Evolutionary conservation across 441 rosid species (phyloP).

Genomic region (Adansonia gregorii): DNA sequence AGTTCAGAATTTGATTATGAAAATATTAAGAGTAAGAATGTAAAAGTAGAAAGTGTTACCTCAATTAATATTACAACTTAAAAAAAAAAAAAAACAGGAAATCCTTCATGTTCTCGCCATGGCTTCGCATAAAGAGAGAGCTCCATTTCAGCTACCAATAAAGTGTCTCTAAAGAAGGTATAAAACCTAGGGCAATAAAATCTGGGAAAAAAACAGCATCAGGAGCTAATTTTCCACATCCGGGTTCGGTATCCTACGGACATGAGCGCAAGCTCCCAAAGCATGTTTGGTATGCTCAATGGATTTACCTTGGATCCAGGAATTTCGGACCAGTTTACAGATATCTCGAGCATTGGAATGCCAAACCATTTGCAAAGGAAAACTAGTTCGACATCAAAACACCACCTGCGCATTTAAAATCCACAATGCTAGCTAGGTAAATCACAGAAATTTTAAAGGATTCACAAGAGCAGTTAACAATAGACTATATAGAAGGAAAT

Average conservation of each 20-base stretch:
- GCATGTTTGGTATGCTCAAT: slow-evolving; percentile 54
- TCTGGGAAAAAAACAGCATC: slow-evolving; percentile 26
- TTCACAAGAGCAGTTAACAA: background rate
- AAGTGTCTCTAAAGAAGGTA: background rate
- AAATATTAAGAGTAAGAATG: background rate
- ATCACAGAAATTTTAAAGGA: background rate
- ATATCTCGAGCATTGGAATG: slow-evolving; percentile 78
- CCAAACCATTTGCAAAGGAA: slow-evolving; percentile 79
- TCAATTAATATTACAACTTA: background rate
- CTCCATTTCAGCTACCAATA: background rate
- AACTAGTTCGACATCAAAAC: slow-evolving; percentile 93
- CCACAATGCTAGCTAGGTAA: background rate
- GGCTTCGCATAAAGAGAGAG: background rate
- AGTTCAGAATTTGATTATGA: slow-evolving; percentile 14
- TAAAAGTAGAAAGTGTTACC: background rate
- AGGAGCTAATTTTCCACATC: slow-evolving; percentile 65
- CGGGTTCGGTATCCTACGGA: slow-evolving; percentile 61
- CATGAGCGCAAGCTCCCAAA: slow-evolving; percentile 71
- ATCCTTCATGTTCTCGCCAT: background rate
- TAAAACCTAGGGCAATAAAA: background rate
- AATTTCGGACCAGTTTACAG: slow-evolving; percentile 93
- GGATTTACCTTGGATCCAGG: slow-evolving; percentile 36
- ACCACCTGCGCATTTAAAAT: slow-evolving; percentile 69
- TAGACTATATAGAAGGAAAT: background rate
- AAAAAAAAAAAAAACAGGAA: background rate